phyloP scores from a whole-genome alignment of 345 rosid genomes.

The Capsella bursapastoris region DNA sequence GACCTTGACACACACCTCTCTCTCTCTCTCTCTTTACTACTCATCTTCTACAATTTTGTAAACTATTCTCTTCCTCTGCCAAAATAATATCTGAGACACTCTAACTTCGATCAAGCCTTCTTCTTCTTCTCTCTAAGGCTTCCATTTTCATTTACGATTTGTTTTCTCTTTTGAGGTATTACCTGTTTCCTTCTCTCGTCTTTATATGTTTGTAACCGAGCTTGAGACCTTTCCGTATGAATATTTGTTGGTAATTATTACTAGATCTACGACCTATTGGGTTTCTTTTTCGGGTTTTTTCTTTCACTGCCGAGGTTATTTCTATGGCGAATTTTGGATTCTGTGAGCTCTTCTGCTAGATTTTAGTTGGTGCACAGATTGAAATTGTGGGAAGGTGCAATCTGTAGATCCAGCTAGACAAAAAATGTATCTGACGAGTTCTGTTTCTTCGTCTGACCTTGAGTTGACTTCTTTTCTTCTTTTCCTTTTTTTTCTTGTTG shows the following conservation, averaged over 20 bases:
- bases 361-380: neutral
- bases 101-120: neutral
- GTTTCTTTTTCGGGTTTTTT: neutral
- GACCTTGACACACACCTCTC: slow-evolving; percentile 49
- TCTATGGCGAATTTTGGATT: slow-evolving; percentile 20
- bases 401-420: slow-evolving; percentile 30
- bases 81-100: slow-evolving; percentile 19
- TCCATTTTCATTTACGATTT: slow-evolving; percentile 28
- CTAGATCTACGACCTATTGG: slow-evolving; percentile 31
- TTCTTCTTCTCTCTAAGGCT: slow-evolving; percentile 37
- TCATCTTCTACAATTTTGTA: slow-evolving; percentile 32
- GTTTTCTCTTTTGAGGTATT: slow-evolving; percentile 5
- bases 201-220: neutral
- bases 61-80: slow-evolving; percentile 29
- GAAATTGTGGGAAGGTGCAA: neutral
- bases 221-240: neutral
- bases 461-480: slow-evolving; percentile 35
- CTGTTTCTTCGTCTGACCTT: slow-evolving; percentile 19
- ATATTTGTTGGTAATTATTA: neutral
- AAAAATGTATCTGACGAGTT: slow-evolving; percentile 18
- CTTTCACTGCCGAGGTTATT: neutral
- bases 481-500: neutral
- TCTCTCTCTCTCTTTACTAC: slow-evolving; percentile 23
- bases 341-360: neutral
- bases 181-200: neutral